These are phyloP conservation scores for Shiraia sp. DNA, from an alignment of 2,329 filamentous ascomycete species.

Conservation along the genomic window DNA sequence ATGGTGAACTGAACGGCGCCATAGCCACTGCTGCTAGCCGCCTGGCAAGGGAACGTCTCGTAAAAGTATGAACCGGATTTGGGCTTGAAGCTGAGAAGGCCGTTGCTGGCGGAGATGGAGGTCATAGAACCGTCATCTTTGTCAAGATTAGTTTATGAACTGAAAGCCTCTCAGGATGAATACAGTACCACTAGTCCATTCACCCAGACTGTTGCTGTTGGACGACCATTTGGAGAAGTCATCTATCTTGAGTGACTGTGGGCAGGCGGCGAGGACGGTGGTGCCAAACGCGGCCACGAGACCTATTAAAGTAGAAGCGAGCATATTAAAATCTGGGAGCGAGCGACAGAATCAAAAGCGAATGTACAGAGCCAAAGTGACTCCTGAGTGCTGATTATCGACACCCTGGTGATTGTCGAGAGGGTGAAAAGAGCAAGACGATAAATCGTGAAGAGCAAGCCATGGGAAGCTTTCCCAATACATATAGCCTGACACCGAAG, in stretches of 20 bases:
- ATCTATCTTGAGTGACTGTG: conserved; percentile 41
- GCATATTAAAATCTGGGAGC: conserved; percentile 35
- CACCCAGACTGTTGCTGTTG: conserved; percentile 41
- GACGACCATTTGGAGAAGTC: conserved; percentile 44
- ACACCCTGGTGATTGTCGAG: conserved; percentile 19
- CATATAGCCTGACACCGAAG: conserved; percentile 26
- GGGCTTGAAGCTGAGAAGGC: conserved; percentile 56
- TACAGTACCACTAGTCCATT: conserved; percentile 45
- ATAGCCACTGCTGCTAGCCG: conserved; percentile 52
- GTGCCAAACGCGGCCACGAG: conserved; percentile 35
- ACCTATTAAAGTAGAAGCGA: conserved; percentile 33
- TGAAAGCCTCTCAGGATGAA: no score
- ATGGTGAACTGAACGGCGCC: conserved; percentile 53
- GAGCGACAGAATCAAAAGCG: conserved; percentile 38
- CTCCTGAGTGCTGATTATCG: conserved; percentile 28
- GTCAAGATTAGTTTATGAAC: conserved; percentile 17
- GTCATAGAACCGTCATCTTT: conserved; percentile 57
- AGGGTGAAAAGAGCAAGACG: conserved; percentile 22
- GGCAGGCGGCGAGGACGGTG: conserved; percentile 41
- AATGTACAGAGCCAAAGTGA: conserved; percentile 43
- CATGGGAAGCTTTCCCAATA: conserved; percentile 14
- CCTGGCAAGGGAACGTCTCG: conserved; percentile 56
- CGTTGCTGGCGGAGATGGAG: conserved; percentile 47
- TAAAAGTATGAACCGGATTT: conserved; percentile 58
- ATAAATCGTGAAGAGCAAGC: conserved; percentile 20